Base-by-base conservation (phyloP, 139 green algal species). In the Haematococcus lacustris region DNA sequence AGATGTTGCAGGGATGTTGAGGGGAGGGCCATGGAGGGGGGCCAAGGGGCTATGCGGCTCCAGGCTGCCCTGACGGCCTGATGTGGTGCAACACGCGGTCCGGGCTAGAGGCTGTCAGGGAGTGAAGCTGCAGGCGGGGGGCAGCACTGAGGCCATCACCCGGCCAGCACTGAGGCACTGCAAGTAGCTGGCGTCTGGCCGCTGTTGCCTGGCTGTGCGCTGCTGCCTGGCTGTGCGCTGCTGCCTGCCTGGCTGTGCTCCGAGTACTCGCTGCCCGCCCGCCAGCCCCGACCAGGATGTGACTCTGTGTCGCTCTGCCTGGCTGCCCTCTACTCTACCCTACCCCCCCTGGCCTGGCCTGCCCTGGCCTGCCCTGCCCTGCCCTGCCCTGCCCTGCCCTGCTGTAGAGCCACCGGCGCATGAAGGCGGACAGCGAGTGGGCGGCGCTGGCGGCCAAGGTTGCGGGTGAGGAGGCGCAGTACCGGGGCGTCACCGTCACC, bases 401-500 rank as follows among this genome's bases (percentile, higher is more conserved):
- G 59, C 85, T 73, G 61, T 83, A 92, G 87, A 73, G 75, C 9
- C 85, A 93, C 73, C 60, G 88, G 4, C 75, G 82, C n/a, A 94
- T 95, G 90, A 93, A 89, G 76, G 81, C 83, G 0, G 83, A 92
- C 59, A 61, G 73, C 0, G 87, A 91, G 38, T 96, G 90, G 90
- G 79, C 90, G 23, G 67, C 69, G 0, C 35, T 95, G 2, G 88
- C 89, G 4, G 50, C 34, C 0, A 91, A 91, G 60, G 71, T 93
- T 0, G 57, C 71, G 23, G 86, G 86, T 30, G 78, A 30, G 0
- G 83, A 90, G 17, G 28, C 13, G 0, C 68, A 64, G 0, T 94
- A 86, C 69, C 73, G 85, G 62, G 75, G 66, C 2, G 43, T 92
- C 41, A 51, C 21, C 0, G 85, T 94, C 1, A 70, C 63, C 1